A percentile compares a stretch with the other conserved stretches of the same genome.
Evolutionary conservation across 495 filamentous ascomycete genomes (phyloP).

Genomic region (Oidiodendron maius): DNA sequence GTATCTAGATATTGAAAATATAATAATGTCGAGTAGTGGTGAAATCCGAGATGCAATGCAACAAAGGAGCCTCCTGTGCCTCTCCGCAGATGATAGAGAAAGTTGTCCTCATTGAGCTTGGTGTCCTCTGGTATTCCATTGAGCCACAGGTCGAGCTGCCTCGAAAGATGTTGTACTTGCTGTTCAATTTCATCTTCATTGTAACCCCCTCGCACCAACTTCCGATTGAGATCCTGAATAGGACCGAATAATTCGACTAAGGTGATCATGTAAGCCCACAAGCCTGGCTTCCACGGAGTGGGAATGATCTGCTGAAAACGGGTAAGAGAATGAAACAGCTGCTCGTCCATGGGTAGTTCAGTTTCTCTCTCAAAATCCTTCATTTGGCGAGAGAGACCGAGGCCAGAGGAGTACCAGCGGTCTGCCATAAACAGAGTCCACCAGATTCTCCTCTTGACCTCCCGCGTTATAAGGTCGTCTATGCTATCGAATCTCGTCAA

Average conservation of each 20-base stretch:
- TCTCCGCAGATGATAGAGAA: neutral
- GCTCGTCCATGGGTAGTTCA: slow-evolving; percentile 9
- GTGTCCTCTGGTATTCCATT: neutral
- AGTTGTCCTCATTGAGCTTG: slow-evolving; percentile 4
- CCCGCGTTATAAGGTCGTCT: neutral
- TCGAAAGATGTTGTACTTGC: neutral
- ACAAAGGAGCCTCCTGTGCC: neutral
- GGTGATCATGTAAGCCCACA: slow-evolving; percentile 6
- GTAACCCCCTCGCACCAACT: neutral
- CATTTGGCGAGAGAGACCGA: neutral
- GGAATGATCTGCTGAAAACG: too few species aligned
- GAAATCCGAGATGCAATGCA: slow-evolving; percentile 8
- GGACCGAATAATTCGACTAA: slow-evolving; percentile 3
- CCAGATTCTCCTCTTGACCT: slow-evolving; percentile 2
- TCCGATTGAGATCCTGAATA: slow-evolving; percentile 9
- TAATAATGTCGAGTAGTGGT: slow-evolving; percentile 7
- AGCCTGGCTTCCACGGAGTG: neutral
- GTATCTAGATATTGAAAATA: slow-evolving; percentile 3
- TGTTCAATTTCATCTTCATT: neutral
- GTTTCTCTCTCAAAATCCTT: neutral
- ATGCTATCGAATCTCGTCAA: neutral
- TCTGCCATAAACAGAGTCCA: slow-evolving; percentile 10
- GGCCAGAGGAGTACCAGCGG: slow-evolving; percentile 7
- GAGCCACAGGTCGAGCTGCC: neutral
- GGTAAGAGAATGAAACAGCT: neutral